Evolutionary conservation across 768 basidiomycete genomes (phyloP), one percentile per base, ranked within the genome.

Genomic region (Psilocybe tampanensis): DNA sequence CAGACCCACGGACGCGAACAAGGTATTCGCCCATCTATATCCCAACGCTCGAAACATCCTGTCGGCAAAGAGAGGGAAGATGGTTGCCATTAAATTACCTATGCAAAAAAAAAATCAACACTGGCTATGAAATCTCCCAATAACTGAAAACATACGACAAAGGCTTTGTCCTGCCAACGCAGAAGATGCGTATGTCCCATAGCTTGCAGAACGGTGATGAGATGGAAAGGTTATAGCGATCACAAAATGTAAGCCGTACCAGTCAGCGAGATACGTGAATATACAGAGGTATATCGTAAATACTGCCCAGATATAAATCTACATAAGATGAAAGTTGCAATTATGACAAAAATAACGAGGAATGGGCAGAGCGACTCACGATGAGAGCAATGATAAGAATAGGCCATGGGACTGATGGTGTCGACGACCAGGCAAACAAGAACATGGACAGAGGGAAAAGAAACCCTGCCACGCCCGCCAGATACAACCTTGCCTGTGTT

Each of bases 341-440:
- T 34, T n/a, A 17, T 32, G 12, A 42, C 5, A 39, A 12, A 17
- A 45, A 22, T 34, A 6, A 19, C 21, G n/a, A 21, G 12, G 12
- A 32, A n/a, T n/a, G n/a, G n/a, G n/a, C n/a, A 43, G 47, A n/a
- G 19, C 18, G 11, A 43, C 69, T 60, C 57, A 76, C 74, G n/a
- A 67, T 66, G 4, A 86, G 70, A 9, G 81, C 85, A 24, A 86
- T 77, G 21, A 72, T 70, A 0, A 80, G 76, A 1, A 74, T 81
- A 26, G 84, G 79, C 88, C 86, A 89, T 47, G 75, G 77, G 2
- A 88, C 75, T n/a, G 59, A 56, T 1, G 77, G 59, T 56, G 70
- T 79, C 8, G 83, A 78, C 3, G 83, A 84, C 84, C 86, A 90
- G 0, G 85, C 86, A 59, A 85, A 90, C 51, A 88, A 80, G 70